Base-by-base conservation (phyloP, 2,329 filamentous ascomycete species). In the Aspergillus piperis region DNA sequence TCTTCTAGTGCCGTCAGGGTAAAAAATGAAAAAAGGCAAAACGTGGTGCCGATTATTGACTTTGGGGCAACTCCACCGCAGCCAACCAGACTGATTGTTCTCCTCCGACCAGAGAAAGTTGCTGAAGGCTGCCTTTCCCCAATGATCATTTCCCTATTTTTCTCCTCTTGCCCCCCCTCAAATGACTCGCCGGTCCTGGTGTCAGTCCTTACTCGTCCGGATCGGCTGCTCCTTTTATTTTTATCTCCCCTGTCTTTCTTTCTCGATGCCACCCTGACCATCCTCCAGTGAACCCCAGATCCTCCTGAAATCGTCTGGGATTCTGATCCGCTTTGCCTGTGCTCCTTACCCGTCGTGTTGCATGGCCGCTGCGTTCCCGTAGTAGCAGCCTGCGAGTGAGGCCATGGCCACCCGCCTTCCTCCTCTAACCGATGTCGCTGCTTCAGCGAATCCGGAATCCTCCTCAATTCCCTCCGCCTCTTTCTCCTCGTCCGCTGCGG, bases 331-430 rank as follows among this genome's bases (percentile, higher is more conserved):
- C 44, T 48, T 58, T 38, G 54, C 41, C 38, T 49, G 60, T 51
- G 13, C 50, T 49, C 32, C 39, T 15, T 25, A 30, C 15, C 39
- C 50, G 41, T 51, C 47, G 58, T 57, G 47, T 64, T 73, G 67
- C 59, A 75, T 75, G 73, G 73, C 65, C 64, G 56, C 62, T 58
- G 47, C 59, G 54, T 54, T 62, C 63, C 50, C 52, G 57, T 70
- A 66, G 66, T 70, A 66, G 66, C 23, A 66, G 66, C 23, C 53
- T 65, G 63, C 64, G 66, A 68, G 63, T 62, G 64, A 72, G 73
- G 73, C 69, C 66, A 75, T 75, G 73, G 68, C 72, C 68, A 69
- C 63, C 64, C 70, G 65, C 70, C 62, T 68, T 61, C 65, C 71
- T 63, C 62, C 62, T 55, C 62, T 64, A 51, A 66, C 68, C 51